These are phyloP conservation scores for Geotrichum australiense DNA, from an alignment of 1,139 yeast genomes.

Conservation along the genomic window DNA sequence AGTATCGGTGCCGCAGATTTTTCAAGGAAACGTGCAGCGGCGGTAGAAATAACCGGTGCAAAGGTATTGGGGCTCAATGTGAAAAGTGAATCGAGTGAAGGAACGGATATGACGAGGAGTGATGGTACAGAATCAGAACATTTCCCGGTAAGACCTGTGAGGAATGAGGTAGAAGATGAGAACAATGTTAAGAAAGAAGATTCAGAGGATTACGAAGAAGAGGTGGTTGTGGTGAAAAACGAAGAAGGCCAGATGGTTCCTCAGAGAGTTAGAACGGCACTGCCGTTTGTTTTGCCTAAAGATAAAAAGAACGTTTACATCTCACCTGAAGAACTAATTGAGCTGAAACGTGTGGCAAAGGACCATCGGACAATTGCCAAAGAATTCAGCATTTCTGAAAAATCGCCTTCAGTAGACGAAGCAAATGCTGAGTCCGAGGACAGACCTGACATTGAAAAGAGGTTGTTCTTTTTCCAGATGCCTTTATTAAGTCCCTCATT, in stretches of 20 bases:
- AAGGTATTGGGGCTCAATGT: not conserved
- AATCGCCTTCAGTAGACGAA: constrained; percentile 5
- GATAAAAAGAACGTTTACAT: constrained; percentile 16
- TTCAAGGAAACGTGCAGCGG: constrained; percentile 12
- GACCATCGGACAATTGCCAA: constrained; percentile 28
- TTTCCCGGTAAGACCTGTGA: constrained; percentile 16
- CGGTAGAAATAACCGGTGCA: constrained; percentile 11
- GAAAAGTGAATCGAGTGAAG: constrained; percentile 6
- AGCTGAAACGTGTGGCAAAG: constrained; percentile 24
- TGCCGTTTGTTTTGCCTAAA: constrained; percentile 15
- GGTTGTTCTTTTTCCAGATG: constrained; percentile 57
- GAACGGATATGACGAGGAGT: constrained; percentile 16
- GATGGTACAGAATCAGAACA: constrained; percentile 14
- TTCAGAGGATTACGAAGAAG: constrained; percentile 20
- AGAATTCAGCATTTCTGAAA: constrained; percentile 24
- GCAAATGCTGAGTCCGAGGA: constrained; percentile 1
- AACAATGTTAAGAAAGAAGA: not conserved
- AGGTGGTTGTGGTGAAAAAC: constrained; percentile 11
- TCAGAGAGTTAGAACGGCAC: constrained; percentile 10
- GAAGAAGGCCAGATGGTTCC: constrained; percentile 2
- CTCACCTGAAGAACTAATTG: constrained; percentile 25
- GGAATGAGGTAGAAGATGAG: constrained; percentile 10
- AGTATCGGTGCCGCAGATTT: constrained; percentile 24
- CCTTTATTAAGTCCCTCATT: constrained; percentile 63
- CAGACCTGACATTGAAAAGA: constrained; percentile 32